These are phyloP conservation scores for Leishmania aethiopica DNA, from an alignment of 208 protist genomes.

Conservation along the genomic window DNA sequence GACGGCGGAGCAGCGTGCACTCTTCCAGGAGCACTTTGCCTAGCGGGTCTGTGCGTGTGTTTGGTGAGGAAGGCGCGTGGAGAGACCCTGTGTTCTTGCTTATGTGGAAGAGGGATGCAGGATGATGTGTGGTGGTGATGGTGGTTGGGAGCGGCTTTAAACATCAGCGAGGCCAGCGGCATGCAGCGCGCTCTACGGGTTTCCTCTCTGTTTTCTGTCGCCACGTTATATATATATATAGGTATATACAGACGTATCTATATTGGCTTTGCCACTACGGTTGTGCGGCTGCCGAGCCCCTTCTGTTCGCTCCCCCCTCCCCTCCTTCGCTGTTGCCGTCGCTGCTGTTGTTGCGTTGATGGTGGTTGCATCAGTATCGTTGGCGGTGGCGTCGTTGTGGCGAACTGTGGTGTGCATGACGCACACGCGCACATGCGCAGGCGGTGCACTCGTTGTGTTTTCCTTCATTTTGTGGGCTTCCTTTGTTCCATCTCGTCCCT, in stretches of 20 bases:
- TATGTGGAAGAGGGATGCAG: background rate
- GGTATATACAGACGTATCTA: background rate
- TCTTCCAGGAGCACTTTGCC: slow-evolving; percentile 29
- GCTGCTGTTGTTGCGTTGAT: background rate
- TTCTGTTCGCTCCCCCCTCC: background rate
- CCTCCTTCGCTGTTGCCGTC: background rate
- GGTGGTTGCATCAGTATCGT: background rate
- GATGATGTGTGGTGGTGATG: background rate
- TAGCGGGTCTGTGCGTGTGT: background rate
- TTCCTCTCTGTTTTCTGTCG: background rate
- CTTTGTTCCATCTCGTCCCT: background rate
- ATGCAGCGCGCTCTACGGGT: background rate
- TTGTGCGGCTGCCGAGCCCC: background rate
- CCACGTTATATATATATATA: background rate
- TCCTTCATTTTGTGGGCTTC: slow-evolving; percentile 2
- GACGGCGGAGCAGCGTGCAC: slow-evolving; percentile 47
- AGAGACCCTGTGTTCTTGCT: background rate
- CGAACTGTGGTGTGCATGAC: background rate
- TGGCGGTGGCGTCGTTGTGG: background rate
- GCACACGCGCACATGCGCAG: too few relatives aligned
- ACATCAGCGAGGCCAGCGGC: background rate
- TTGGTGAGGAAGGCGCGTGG: background rate
- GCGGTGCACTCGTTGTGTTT: background rate
- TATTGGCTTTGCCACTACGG: background rate
- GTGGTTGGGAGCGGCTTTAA: background rate